phyloP scores from a whole-genome alignment of 2,329 filamentous ascomycete species.

The Colletotrichum incanum region DNA sequence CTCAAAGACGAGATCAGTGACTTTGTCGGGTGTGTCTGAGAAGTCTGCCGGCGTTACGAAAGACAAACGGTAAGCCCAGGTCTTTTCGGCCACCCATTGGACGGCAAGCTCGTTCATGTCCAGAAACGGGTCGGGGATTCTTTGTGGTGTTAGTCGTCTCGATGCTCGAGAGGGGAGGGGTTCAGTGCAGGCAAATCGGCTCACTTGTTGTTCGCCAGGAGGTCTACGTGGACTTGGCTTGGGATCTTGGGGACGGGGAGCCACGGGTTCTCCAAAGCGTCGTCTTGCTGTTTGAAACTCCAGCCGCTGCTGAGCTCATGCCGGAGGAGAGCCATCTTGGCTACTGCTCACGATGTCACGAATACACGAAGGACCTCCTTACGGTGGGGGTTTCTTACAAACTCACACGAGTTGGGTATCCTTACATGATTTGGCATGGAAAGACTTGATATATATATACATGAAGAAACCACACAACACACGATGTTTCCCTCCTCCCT shows the following conservation, averaged over 20 bases:
- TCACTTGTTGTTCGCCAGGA: slow-evolving; percentile 55
- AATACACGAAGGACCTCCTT: no score
- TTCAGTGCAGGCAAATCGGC: neutral
- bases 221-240: slow-evolving; percentile 56
- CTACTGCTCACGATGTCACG: neutral
- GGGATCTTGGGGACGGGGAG: slow-evolving; percentile 54
- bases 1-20: slow-evolving; percentile 70
- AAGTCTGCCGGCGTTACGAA: slow-evolving; percentile 48
- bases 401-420: neutral
- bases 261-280: slow-evolving; percentile 50
- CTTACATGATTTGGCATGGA: no score
- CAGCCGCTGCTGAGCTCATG: slow-evolving; percentile 46
- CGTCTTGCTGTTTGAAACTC: slow-evolving; percentile 48
- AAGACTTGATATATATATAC: neutral
- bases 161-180: neutral
- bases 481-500: slow-evolving; percentile 3
- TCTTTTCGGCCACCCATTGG: slow-evolving; percentile 74
- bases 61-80: slow-evolving; percentile 70
- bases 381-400: neutral
- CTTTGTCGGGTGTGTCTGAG: slow-evolving; percentile 2
- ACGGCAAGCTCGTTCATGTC: slow-evolving; percentile 74
- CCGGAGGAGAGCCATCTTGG: slow-evolving; percentile 7
- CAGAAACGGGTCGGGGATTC: slow-evolving; percentile 71
- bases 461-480: neutral
- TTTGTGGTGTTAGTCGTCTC: slow-evolving; percentile 39